Evolutionary conservation across 768 basidiomycete species (phyloP).

Genomic region (Melanogaster broomeanus): DNA sequence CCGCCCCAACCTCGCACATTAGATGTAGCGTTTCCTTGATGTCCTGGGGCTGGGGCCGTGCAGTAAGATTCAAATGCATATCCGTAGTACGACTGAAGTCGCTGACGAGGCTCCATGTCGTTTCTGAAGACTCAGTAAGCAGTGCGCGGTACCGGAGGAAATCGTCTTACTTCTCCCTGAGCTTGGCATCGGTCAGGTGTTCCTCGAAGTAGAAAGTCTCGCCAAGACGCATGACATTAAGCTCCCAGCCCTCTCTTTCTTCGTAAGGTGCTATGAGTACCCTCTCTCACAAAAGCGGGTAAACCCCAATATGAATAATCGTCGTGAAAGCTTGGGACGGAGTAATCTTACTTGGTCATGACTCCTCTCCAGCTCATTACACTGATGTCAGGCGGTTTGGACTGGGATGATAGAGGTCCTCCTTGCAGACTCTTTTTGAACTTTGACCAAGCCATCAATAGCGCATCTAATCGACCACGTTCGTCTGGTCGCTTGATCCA

Average conservation of each 20-base stretch:
- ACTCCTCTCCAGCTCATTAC: slow-evolving; percentile 80
- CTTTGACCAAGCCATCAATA: slow-evolving; percentile 59
- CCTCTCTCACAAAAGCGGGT: slow-evolving; percentile 47
- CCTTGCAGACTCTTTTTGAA: slow-evolving; percentile 38
- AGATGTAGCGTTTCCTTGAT: slow-evolving; percentile 20
- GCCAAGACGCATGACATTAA: slow-evolving; percentile 79
- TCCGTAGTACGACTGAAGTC: slow-evolving; percentile 74
- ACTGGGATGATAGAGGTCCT: slow-evolving; percentile 28
- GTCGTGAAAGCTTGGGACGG: not conserved
- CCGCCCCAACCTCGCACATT: slow-evolving; percentile 64
- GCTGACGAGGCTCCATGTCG: slow-evolving; percentile 62
- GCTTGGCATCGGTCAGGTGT: slow-evolving; percentile 56
- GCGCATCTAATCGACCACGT: slow-evolving; percentile 64
- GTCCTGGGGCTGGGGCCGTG: slow-evolving; percentile 45
- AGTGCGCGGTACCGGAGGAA: not conserved
- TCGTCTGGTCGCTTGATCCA: slow-evolving; percentile 72
- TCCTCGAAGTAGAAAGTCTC: slow-evolving; percentile 79
- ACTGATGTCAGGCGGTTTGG: slow-evolving; percentile 43
- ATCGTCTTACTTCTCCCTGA: slow-evolving; percentile 62
- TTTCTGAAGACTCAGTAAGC: slow-evolving; percentile 45
- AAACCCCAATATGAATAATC: slow-evolving; percentile 14
- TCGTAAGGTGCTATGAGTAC: slow-evolving; percentile 85
- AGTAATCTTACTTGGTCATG: slow-evolving; percentile 69
- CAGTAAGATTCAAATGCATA: slow-evolving; percentile 92
- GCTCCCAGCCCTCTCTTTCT: slow-evolving; percentile 73